Conservation (phyloP, 495 filamentous ascomycete genomes). For the Penicillium crystallinum region DNA sequence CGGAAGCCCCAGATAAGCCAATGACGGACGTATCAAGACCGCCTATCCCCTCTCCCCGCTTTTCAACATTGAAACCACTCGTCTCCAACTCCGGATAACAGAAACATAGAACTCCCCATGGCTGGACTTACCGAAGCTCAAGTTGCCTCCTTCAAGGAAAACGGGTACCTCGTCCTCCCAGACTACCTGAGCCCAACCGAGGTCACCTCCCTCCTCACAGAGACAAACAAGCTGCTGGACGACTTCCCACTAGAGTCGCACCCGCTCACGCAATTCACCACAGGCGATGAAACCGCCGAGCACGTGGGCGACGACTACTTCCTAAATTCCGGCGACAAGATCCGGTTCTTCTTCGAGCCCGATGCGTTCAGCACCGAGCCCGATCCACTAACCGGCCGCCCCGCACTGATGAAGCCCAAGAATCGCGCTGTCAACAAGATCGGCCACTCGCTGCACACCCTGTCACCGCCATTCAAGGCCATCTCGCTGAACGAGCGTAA, state of each 20-base stretch:
- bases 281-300: conserved; percentile 50
- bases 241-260: conserved; percentile 71
- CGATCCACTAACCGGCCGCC: conserved; percentile 41
- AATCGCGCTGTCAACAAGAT: conserved; percentile 90
- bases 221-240: conserved; percentile 69
- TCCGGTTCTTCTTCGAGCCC: conserved; percentile 97
- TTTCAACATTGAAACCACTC: not conserved
- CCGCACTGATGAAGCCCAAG: conserved; percentile 65
- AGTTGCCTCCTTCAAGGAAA: conserved; percentile 62
- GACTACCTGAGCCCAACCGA: conserved; percentile 62
- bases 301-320: conserved; percentile 98
- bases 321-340: conserved; percentile 77
- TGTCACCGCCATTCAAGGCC: conserved; percentile 64
- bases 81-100: not conserved
- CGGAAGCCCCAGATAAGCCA: not conserved
- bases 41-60: conserved; percentile 8
- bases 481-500: conserved; percentile 52
- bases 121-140: conserved; percentile 66
- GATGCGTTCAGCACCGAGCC: conserved; percentile 41
- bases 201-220: conserved; percentile 60
- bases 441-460: conserved; percentile 78
- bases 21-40: not conserved
- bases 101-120: conserved; percentile 13
- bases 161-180: conserved; percentile 90
- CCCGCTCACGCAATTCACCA: conserved; percentile 89